Base-by-base conservation (phyloP, 1,284 basidiomycete genomes). In the Coniferiporia sulphurascens region DNA sequence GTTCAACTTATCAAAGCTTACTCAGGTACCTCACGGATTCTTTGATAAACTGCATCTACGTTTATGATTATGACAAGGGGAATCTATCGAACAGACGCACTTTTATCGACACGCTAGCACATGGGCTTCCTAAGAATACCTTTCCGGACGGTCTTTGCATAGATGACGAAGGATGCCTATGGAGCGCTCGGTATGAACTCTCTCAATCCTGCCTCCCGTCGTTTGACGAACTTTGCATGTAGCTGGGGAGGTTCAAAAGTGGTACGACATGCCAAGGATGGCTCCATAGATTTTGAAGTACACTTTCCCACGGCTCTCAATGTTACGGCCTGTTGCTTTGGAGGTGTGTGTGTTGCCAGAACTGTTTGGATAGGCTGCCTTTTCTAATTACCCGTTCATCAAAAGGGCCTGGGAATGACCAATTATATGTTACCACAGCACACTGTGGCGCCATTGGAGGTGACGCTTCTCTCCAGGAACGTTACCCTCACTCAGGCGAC, bases 1-100 rank as follows among this genome's bases (percentile, higher is more conserved):
- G 12, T 32, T 21, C 27, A 17, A 48, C 19, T 52, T 48, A 50
- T 60, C 60, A 58, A 55, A 52, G 15, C 17, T 15, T 55, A 50
- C 55, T 17, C 64, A 87, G 85, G 69, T 87, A 85, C 68, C 85
- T 87, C 68, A 87, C 85, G 53, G 83, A 87, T 68, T 87, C 85
- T 0, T 69, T 81, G 60, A 71, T 72, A 21, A 85, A 87, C 69
- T 74, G 77, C 62, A 86, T 87, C 63, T 84, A 85, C 65, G 82
- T 80, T 19, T 88, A 88, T 66, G 84, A 87, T 68, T 82, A 85
- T 63, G 73, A 81, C 52, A 69, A 79, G 55, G 86, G 85, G 22
- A 72, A 72, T 15, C 65, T 85, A 32, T 76, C 76, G 32, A 82
- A 85, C 65, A 78, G 80, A 58, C 78, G 84, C 21, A 66, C 83